phyloP scores from a whole-genome alignment of 345 rosid genomes.

The Heritiera fomes region DNA sequence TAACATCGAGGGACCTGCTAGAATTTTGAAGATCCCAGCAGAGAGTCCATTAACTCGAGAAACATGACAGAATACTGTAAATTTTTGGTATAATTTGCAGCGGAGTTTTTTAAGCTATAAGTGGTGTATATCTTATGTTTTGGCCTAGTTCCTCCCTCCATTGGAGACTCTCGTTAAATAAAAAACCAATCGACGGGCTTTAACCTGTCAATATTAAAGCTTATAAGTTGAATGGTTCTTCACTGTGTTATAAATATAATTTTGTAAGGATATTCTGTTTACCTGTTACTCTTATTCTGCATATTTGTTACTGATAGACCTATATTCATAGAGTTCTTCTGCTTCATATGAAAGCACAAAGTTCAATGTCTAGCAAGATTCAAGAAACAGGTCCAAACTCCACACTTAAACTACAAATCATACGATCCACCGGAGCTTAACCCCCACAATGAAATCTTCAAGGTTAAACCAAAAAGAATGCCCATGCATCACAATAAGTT shows the following conservation, averaged over 20 bases:
- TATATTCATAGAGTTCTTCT: not conserved
- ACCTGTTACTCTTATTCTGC: no score
- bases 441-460: not conserved
- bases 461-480: not conserved
- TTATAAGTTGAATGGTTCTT: not conserved
- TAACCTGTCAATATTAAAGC: not conserved
- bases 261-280: not conserved
- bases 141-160: not conserved
- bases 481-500: not conserved
- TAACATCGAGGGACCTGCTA: slow-evolving; percentile 7
- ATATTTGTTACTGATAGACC: not conserved
- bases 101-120: not conserved
- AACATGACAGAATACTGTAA: not conserved
- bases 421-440: not conserved
- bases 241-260: not conserved
- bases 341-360: not conserved
- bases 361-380: not conserved
- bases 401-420: not conserved
- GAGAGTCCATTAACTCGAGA: not conserved
- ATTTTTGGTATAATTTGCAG: slow-evolving; percentile 1
- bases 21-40: not conserved
- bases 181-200: slow-evolving; percentile 3
- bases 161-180: not conserved
- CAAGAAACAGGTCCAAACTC: not conserved
- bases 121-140: not conserved